Evolutionary conservation across 257 asterid species (phyloP).

Genomic region (Solanum peruvianum): DNA sequence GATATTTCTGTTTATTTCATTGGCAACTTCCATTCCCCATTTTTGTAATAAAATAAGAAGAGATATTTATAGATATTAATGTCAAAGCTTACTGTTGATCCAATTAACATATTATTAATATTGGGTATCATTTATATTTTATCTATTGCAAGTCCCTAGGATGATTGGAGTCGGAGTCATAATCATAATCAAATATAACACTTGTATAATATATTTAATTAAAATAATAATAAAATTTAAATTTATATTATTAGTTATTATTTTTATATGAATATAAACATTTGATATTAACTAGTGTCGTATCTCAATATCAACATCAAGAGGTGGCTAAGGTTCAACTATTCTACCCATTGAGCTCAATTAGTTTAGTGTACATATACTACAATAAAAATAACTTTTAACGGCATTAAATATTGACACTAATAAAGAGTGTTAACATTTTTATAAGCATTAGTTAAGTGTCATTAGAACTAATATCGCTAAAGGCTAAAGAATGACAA

Average conservation of each 20-base stretch:
- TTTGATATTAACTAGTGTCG: neutral
- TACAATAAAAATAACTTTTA: too few relatives aligned
- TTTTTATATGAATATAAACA: neutral
- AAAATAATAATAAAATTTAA: neutral
- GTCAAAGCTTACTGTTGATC: neutral
- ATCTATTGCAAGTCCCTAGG: neutral
- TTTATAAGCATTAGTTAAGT: too few relatives aligned
- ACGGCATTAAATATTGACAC: too few relatives aligned
- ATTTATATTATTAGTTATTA: neutral
- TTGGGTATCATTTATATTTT: neutral
- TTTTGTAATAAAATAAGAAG: neutral
- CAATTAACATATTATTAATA: neutral
- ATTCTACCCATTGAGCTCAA: neutral
- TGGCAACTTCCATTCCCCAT: neutral
- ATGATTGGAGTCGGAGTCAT: neutral
- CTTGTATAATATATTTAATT: neutral
- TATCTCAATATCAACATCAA: neutral
- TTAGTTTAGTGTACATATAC: neutral
- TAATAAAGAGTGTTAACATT: too few relatives aligned
- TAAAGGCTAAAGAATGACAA: too few relatives aligned
- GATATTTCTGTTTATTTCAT: neutral
- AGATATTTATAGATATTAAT: neutral
- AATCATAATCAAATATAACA: too few relatives aligned
- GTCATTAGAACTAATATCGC: too few relatives aligned
- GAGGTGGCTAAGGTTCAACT: neutral